Evolutionary conservation across 169 alveolate genomes (phyloP), one percentile per base, ranked within the genome.

Genomic region (Eimeria brunetti): DNA sequence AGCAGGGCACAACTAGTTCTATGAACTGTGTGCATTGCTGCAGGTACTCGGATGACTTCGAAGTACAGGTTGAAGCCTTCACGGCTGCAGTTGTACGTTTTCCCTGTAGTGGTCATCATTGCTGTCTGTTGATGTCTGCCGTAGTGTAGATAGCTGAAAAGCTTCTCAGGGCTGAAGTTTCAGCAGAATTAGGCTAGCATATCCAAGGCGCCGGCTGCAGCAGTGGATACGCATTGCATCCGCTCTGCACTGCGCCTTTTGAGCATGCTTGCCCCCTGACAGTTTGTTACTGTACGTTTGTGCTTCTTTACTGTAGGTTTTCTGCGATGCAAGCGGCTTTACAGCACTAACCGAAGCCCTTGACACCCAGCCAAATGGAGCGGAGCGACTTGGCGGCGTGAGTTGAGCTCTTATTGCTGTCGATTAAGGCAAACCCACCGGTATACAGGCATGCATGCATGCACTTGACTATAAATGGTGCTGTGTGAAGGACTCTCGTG

Each of bases 241-340:
- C 33, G 33, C 33, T 73, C 33, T 73, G 33, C 12, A 38, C 30
- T 36, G 53, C 2, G 49, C 51, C 1, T 36, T 6, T 69, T 69
- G 44, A 11, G 36, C 4, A 41, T 41, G 46, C 4, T 4, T n/a
- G 41, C 64, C 11, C 4, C 1, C 46, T 20, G 20, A 58, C 20
- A 58, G n/a, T 24, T 80, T 80, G 24, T 27, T 46, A 49, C 24
- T 27, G 69, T 80, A 14, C 71, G 64, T 7, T 41, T 41, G 46
- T 1, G 46, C 67, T 56, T 30, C 60, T 86, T 62, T 8, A n/a
- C 33, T 30, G 36, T 88, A 95, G 97, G 96, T 96, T 76, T 97
- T 97, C 94, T 96, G 98, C 89, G 98, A 97, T 33, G 98, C 98
- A 53, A 95, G 97, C 22, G 98, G 98, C 60, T 97, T 97, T 85